Evolutionary conservation across 1,139 yeast genomes (phyloP).

Genomic region (Geotrichum restrictum): DNA sequence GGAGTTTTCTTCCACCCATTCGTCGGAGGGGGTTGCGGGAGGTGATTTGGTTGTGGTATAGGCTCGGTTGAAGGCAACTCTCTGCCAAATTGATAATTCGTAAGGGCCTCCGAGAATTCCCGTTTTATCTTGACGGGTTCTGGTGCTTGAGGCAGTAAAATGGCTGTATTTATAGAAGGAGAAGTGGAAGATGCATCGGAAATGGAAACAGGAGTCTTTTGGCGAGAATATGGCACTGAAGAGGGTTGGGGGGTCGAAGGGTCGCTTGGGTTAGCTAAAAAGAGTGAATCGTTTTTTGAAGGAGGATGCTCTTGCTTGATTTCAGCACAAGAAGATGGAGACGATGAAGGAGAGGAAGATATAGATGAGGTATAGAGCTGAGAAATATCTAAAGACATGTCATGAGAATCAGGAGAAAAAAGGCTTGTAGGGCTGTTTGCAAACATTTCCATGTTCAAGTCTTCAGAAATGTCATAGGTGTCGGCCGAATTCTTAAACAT

Average conservation of each 20-base stretch:
- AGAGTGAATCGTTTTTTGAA: background rate
- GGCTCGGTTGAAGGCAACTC: slow-evolving; percentile 13
- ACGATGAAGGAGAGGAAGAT: slow-evolving; percentile 10
- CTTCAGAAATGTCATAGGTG: slow-evolving; percentile 27
- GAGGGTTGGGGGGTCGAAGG: slow-evolving; percentile 1
- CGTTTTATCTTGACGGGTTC: slow-evolving; percentile 1
- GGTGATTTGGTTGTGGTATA: background rate
- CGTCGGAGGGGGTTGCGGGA: background rate
- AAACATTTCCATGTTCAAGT: slow-evolving; percentile 30
- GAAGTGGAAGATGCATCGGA: background rate
- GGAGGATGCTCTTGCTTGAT: background rate
- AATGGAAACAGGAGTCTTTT: background rate
- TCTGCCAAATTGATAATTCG: slow-evolving; percentile 18
- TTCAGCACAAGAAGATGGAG: background rate
- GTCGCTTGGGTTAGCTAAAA: background rate
- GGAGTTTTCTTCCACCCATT: slow-evolving; percentile 19
- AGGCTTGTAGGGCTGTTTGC: slow-evolving; percentile 15
- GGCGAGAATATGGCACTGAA: background rate
- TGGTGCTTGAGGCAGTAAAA: background rate
- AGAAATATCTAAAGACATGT: background rate
- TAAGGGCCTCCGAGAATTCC: slow-evolving; percentile 13
- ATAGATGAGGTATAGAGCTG: slow-evolving; percentile 14
- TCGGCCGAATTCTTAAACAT: slow-evolving; percentile 14
- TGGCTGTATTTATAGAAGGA: background rate
- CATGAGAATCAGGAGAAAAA: background rate